Evolutionary conservation across 2,329 filamentous ascomycete genomes (phyloP).

Genomic region (Pseudogymnoascus sp.): DNA sequence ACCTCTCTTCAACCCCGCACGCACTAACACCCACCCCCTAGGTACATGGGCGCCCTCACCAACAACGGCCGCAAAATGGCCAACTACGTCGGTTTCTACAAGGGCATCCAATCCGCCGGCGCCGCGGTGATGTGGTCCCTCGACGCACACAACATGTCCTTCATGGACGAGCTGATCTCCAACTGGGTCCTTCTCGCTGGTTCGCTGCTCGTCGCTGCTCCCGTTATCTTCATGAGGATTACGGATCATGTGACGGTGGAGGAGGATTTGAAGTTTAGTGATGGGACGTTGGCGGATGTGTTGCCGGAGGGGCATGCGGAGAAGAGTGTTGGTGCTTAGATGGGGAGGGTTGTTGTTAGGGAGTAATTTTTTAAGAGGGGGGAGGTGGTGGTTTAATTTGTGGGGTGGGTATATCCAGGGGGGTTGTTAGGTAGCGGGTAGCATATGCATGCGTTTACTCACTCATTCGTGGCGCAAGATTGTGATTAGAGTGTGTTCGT

Average conservation of each 20-base stretch:
- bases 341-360: neutral
- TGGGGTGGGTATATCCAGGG: neutral
- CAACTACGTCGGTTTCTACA: conserved; percentile 88
- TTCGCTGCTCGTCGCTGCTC: conserved; percentile 69
- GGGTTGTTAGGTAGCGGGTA: neutral
- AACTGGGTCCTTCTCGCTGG: conserved; percentile 71
- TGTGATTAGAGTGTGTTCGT: neutral
- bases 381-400: neutral
- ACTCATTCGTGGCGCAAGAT: neutral
- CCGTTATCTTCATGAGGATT: conserved; percentile 72
- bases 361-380: neutral
- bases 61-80: conserved; percentile 89
- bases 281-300: conserved; percentile 73
- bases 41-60: conserved; percentile 86
- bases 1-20: neutral
- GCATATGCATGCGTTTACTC: neutral
- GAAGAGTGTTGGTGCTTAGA: conserved; percentile 13
- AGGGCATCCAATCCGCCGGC: conserved; percentile 82
- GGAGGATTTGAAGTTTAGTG: conserved; percentile 76
- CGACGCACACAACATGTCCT: conserved; percentile 55
- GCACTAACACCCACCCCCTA: conserved; percentile 26
- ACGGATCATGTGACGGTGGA: conserved; percentile 74
- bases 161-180: conserved; percentile 63
- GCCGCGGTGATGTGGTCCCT: conserved; percentile 69
- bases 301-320: conserved; percentile 22